Evolutionary conservation across 2,329 filamentous ascomycete species (phyloP).

Genomic region (Fonsecaea pedrosoi): DNA sequence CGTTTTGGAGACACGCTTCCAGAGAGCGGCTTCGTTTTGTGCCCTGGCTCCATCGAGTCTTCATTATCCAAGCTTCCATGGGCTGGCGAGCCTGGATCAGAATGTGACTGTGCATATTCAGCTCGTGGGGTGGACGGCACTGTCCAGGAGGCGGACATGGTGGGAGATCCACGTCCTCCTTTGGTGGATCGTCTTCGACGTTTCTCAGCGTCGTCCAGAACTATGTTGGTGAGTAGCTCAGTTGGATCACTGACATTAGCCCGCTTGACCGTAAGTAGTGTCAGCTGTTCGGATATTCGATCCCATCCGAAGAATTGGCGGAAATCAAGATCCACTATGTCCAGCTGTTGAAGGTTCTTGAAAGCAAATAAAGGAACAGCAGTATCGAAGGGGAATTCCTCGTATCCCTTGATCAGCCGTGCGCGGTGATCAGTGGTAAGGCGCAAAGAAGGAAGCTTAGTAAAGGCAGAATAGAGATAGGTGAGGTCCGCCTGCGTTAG

Average conservation of each 20-base stretch:
- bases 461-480: slow-evolving; percentile 97
- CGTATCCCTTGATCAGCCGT: slow-evolving; percentile 86
- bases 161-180: slow-evolving; percentile 70
- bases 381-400: slow-evolving; percentile 97
- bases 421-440: slow-evolving; percentile 93
- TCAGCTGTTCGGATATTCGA: slow-evolving; percentile 85
- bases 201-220: slow-evolving; percentile 95
- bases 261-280: slow-evolving; percentile 85
- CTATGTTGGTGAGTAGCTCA: slow-evolving; percentile 89
- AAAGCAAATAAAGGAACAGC: slow-evolving; percentile 96
- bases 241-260: slow-evolving; percentile 87
- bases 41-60: slow-evolving; percentile 38
- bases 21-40: slow-evolving; percentile 26
- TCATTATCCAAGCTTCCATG: slow-evolving; percentile 45
- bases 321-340: slow-evolving; percentile 95
- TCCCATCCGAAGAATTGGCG: slow-evolving; percentile 98
- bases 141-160: slow-evolving; percentile 68
- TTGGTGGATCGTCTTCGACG: slow-evolving; percentile 87
- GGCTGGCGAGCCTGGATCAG: slow-evolving; percentile 70
- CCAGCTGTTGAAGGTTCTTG: slow-evolving; percentile 93
- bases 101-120: slow-evolving; percentile 71
- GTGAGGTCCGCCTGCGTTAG: slow-evolving; percentile 86
- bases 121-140: slow-evolving; percentile 65
- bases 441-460: slow-evolving; percentile 91
- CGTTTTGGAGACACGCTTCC: slow-evolving; percentile 82